A percentile compares a stretch with the other conserved stretches of the same genome.
Conservation (phyloP, 176 grass and related monocot species). For the Oryza longistaminata region DNA sequence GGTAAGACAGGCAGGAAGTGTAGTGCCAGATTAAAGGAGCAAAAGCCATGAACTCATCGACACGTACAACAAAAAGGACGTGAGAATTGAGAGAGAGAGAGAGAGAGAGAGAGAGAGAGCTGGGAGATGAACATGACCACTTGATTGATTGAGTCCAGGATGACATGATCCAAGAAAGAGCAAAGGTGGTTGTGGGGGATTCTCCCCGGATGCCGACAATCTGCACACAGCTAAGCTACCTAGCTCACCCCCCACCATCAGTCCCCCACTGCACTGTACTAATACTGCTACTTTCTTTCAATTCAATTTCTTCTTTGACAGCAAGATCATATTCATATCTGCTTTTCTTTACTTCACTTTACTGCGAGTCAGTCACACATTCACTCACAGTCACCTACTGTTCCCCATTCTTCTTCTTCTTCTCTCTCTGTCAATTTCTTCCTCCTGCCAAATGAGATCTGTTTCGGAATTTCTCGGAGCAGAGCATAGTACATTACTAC, state of each 20-base stretch:
- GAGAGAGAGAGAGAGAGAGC: background rate
- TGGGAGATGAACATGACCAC: background rate
- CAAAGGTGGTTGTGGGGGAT: background rate
- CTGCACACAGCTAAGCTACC: background rate
- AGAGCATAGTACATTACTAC: too few relatives aligned
- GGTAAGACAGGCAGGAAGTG: background rate
- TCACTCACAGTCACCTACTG: background rate
- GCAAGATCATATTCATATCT: background rate
- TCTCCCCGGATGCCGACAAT: slow-evolving; percentile 26
- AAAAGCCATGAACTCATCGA: background rate
- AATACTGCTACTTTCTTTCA: background rate
- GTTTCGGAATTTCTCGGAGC: too few relatives aligned
- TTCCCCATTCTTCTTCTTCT: background rate
- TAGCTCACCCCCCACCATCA: too few relatives aligned
- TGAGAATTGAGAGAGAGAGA: background rate
- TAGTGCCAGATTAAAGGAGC: background rate
- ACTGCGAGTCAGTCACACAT: background rate
- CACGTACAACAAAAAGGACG: background rate
- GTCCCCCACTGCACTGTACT: background rate
- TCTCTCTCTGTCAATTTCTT: background rate
- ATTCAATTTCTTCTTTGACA: background rate
- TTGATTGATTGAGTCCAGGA: background rate
- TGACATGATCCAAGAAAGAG: background rate
- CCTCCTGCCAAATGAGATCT: too few relatives aligned
- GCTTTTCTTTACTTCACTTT: background rate